Base-by-base conservation (phyloP, 345 rosid genomes). In the Noccaea bulbosa region DNA sequence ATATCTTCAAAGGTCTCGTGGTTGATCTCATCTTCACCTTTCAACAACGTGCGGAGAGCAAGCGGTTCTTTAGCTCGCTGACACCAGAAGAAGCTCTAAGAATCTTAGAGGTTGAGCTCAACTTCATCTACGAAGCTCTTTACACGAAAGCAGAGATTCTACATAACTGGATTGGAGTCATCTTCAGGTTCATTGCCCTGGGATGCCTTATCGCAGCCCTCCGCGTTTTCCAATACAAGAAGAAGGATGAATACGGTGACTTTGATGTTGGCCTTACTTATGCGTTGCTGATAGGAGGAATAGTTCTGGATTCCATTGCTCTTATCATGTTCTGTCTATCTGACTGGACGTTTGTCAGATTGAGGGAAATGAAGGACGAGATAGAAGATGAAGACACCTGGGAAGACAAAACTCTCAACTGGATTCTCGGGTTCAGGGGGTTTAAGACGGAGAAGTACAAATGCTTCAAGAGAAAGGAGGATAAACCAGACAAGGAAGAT, bases 281-380 rank as follows among this genome's bases (percentile, higher is more conserved):
- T 30, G 68, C 69, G 12, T 53, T 85, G 73, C 72, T 83, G 5
- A 48, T 49, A 32, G 83, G 76, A 3, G 77, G 80, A 5, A 33
- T 79, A 60, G 59, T 54, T 35, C 34, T 82, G 12, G 84, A 85
- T 48, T 9, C 14, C 12, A 43, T 86, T 11, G 76, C 87, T 8
- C 15, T 86, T 10, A 1, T 77, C 56, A 83, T 82, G 89, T 77
- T 81, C 38, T 16, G 80, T 67, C 71, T 83, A 49, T 89, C 93
- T 2, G 84, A 91, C 45, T 82, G 96, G 93, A 83, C 80, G 0
- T 74, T 84, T 4, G 81, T 69, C 24, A 14, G 57, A 38, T 40
- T 80, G 37, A 40, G 53, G 56, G 66, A 64, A 46, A 27, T 67
- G 11, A 77, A 56, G 49, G 69, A 47, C 1, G 49, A 73, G 30